Evolutionary conservation across 345 rosid genomes (phyloP), one percentile per base, ranked within the genome.

Genomic region (Corymbia maculata): DNA sequence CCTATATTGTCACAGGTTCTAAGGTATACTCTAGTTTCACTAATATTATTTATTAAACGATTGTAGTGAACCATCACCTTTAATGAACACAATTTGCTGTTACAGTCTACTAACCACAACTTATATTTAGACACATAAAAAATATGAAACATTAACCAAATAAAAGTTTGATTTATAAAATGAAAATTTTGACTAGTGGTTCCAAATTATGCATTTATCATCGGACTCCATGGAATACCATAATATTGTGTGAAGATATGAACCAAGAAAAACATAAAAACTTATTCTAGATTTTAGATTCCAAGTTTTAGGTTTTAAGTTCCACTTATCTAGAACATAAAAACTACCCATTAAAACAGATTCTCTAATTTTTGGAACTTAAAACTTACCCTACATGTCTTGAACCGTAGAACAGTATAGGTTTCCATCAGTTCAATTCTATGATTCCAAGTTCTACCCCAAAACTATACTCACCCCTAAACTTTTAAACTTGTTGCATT

Each of bases 291-390:
- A 55, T 22, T 55, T 26, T 26, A 21, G 22, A 11, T 55, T 55
- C 12, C 28, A 8, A 0, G 61, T 8, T 55, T 26, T 22, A 55
- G 12, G 22, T 22, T 55, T 55, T 55, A 55, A 11, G 61, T 55
- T 55, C 2, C 0, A 0, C 2, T 0, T 55, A 55, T 2, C 9
- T 55, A 55, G 4, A 55, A 55, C 61, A 2, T 22, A 26, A 55
- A 55, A 55, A 21, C 12, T 55, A 55, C 4, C 0, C 2, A 1
- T 55, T 55, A 28, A 22, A 55, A 22, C 3, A 55, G 61, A 55
- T 55, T 55, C 22, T 21, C 12, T 55, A 55, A 55, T 28, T 55
- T 55, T 55, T 55, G 28, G 28, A 55, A 55, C 22, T 5, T 55
- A 55, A 21, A 55, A 8, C 61, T 55, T 55, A 55, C 28, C 26